Evolutionary conservation across 371 early-diverging fungal genomes (phyloP).

Genomic region (Mortierella sp.): DNA sequence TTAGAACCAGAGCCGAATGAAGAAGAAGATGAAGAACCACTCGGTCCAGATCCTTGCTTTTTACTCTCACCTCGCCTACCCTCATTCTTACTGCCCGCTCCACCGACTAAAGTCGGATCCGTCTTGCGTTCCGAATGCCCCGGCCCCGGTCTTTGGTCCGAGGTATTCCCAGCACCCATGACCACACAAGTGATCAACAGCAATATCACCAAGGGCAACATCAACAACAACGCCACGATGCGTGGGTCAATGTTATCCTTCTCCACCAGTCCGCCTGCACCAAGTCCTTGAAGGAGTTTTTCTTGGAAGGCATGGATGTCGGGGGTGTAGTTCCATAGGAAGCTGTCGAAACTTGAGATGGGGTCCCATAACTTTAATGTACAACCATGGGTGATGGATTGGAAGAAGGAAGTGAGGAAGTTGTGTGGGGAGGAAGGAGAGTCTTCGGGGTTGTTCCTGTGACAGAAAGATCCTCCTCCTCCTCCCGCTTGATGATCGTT

Average conservation of each 20-base stretch:
- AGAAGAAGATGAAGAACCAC: neutral
- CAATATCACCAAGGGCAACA: neutral
- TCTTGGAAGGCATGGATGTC: constrained; percentile 18
- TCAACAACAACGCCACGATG: constrained; percentile 5
- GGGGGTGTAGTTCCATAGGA: constrained; percentile 37
- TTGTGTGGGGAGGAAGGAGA: neutral
- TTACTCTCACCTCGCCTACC: neutral
- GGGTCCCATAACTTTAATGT: constrained; percentile 13
- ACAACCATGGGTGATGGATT: neutral
- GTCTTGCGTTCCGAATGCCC: neutral
- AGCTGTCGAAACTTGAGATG: constrained; percentile 8
- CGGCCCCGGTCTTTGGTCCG: neutral
- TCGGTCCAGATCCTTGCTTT: neutral
- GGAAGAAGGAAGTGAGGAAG: neutral
- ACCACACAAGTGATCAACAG: neutral
- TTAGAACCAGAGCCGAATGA: neutral
- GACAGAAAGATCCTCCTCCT: neutral
- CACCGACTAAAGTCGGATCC: neutral
- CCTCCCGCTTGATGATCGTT: neutral
- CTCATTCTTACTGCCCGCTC: neutral
- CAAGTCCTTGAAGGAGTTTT: neutral
- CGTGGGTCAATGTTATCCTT: constrained; percentile 14
- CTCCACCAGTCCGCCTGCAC: neutral
- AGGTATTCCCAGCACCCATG: neutral
- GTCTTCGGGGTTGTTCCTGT: neutral